These are phyloP conservation scores for Phytophthora hybrid DNA, from an alignment of 352 stramenopile genomes.

Conservation along the genomic window DNA sequence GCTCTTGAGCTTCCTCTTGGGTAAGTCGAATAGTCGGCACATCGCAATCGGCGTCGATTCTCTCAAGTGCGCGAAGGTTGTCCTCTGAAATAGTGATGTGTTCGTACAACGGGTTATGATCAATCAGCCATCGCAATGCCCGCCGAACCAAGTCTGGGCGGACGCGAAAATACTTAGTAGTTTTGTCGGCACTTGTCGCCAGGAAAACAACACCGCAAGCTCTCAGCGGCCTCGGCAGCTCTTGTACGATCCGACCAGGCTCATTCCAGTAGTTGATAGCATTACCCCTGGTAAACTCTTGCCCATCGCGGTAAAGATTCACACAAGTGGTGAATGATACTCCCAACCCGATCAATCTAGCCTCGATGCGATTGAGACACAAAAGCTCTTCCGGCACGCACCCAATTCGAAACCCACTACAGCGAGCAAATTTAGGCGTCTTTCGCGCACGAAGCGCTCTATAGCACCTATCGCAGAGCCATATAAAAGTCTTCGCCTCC, in stretches of 20 bases:
- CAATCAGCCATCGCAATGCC: constrained; percentile 4
- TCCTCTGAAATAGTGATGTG: constrained; percentile 2
- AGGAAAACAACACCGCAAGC: constrained; percentile 5
- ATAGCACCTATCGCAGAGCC: constrained; percentile 10
- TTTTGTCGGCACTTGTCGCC: constrained; percentile 1
- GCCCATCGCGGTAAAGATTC: constrained; percentile 6
- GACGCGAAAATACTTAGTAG: too few species aligned
- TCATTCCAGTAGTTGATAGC: constrained; percentile 24
- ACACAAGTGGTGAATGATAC: constrained; percentile 21
- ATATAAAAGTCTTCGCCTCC: constrained; percentile 5
- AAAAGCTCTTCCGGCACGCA: constrained; percentile 2
- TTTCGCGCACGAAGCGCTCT: background rate
- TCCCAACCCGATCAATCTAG: constrained; percentile 6
- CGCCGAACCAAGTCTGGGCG: background rate
- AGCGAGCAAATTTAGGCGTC: constrained; percentile 12
- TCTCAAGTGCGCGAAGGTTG: background rate
- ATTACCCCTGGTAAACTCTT: constrained; percentile 5
- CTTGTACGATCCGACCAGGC: background rate
- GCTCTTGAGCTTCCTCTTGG: background rate
- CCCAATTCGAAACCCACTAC: constrained; percentile 13
- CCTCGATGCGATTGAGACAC: constrained; percentile 12
- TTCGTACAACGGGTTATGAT: constrained; percentile 8
- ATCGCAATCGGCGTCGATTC: background rate
- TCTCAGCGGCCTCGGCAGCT: constrained; percentile 3
- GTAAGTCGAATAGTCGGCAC: too few species aligned